Conservation (phyloP, 1,139 yeast species). For the Zhuliangozyma blackwelliae region DNA sequence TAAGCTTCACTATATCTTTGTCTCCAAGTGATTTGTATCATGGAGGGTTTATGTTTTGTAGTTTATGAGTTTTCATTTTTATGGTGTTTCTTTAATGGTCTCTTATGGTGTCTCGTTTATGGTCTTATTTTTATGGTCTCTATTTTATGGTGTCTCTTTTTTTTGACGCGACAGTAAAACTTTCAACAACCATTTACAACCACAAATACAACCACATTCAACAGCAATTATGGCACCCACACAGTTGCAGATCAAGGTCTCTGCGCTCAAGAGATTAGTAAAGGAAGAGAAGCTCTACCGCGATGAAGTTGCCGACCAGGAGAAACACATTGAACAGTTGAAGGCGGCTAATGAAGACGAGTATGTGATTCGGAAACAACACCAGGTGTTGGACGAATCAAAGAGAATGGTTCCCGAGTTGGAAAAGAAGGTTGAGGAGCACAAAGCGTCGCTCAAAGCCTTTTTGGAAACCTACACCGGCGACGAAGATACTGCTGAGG, state of each 20-base stretch:
- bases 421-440: constrained; percentile 46
- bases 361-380: constrained; percentile 65
- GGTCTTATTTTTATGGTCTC: no score
- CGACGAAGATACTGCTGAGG: constrained; percentile 44
- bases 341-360: constrained; percentile 50
- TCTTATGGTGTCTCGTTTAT: neutral
- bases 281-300: constrained; percentile 68
- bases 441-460: constrained; percentile 40
- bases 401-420: constrained; percentile 65
- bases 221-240: constrained; percentile 62
- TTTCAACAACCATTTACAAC: no score
- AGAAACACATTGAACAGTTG: constrained; percentile 41
- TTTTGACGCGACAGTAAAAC: no score
- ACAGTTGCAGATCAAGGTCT: constrained; percentile 68
- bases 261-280: constrained; percentile 67
- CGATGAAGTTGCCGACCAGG: constrained; percentile 62
- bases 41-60: neutral
- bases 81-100: neutral
- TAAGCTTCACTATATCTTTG: constrained; percentile 11
- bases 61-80: neutral
- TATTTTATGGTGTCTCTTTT: no score
- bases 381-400: constrained; percentile 65
- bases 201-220: neutral
- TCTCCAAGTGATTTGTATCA: neutral
- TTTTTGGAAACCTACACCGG: constrained; percentile 34